Evolutionary conservation across 148 eudicot genomes (phyloP), one percentile per base, ranked within the genome.

Genomic region (Persicaria tinctoria): DNA sequence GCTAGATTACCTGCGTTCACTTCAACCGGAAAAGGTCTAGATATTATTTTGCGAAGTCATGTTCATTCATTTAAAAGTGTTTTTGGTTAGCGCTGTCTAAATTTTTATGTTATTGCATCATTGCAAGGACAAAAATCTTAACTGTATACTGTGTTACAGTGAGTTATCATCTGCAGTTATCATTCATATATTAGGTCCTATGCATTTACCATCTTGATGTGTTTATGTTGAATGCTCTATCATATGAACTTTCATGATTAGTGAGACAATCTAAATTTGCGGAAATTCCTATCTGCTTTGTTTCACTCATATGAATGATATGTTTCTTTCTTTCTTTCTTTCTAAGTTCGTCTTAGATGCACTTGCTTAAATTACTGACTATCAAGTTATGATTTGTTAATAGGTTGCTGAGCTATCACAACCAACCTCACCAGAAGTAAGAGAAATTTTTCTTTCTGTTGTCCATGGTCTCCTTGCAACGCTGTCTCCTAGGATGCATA

Each of bases 401-500:
- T 83, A 94, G 98, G 96, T 94, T 59, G 98, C 92, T 17, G 98
- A 94, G 87, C 82, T 94, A 66, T 91, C 98, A 74, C 97, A 91
- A 78, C 97, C 98, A 78, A 86, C 96, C 46, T 90, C 92, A 49
- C 82, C 91, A 46, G 97, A 94, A 78, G 77, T 91, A 53, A 90
- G 87, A 84, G 89, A 89, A 78, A 87, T 87, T 7, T 89, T 94
- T 63, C 88, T 85, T 79, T 94, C 97, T 55, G 89, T 94, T 17
- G 92, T 91, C 54, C 96, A 91, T 81, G 98, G 98, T 81, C 89
- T 94, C 70, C 92, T 94, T 66, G 98, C 98, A 62, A 94, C 98
- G 12, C 87, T 94, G 66, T 94, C 98, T 71, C 97, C 98, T 13
- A 94, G 84, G 80, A 92, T 94, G 96, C 93, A 91, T 78, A 90